phyloP scores from a whole-genome alignment of 1,284 basidiomycete species.

The Microbotryomycetes sp. region DNA sequence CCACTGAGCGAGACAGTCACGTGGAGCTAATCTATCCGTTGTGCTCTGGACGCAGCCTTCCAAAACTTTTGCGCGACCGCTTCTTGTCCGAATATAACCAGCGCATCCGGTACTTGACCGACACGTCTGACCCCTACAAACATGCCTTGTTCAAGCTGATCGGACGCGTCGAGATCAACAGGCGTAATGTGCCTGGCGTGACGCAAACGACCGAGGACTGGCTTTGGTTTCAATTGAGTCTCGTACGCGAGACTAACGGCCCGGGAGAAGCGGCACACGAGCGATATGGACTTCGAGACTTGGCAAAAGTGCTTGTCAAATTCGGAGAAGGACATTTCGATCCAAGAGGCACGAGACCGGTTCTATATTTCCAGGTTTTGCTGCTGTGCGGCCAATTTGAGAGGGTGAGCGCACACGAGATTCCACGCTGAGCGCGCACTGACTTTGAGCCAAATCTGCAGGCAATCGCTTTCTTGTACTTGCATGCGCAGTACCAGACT shows the following conservation, averaged over 20 bases:
- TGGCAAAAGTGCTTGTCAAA: slow-evolving; percentile 71
- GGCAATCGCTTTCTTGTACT: slow-evolving; percentile 86
- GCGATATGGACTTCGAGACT: slow-evolving; percentile 62
- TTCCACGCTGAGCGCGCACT: not conserved
- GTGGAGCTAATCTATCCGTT: slow-evolving; percentile 4
- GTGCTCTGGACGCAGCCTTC: slow-evolving; percentile 54
- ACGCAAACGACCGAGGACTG: slow-evolving; percentile 94
- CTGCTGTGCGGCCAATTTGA: slow-evolving; percentile 93
- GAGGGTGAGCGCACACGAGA: slow-evolving; percentile 49
- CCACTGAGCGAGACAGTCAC: too few relatives aligned
- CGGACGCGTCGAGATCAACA: slow-evolving; percentile 78
- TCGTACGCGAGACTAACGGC: slow-evolving; percentile 48
- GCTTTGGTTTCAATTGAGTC: slow-evolving; percentile 93
- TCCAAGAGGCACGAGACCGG: slow-evolving; percentile 55
- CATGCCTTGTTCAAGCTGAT: slow-evolving; percentile 91
- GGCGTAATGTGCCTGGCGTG: slow-evolving; percentile 73
- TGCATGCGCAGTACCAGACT: slow-evolving; percentile 76
- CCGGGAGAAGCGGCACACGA: slow-evolving; percentile 53
- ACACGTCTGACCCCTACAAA: slow-evolving; percentile 74
- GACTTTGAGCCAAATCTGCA: slow-evolving; percentile 38
- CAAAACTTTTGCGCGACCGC: slow-evolving; percentile 73
- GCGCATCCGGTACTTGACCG: slow-evolving; percentile 75
- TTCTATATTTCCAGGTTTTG: slow-evolving; percentile 80
- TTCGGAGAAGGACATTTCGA: slow-evolving; percentile 93
- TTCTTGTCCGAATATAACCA: slow-evolving; percentile 84